Evolutionary conservation across 2,329 filamentous ascomycete species (phyloP), one percentile per base, ranked within the genome.

Genomic region (Xylariaceae sp.): DNA sequence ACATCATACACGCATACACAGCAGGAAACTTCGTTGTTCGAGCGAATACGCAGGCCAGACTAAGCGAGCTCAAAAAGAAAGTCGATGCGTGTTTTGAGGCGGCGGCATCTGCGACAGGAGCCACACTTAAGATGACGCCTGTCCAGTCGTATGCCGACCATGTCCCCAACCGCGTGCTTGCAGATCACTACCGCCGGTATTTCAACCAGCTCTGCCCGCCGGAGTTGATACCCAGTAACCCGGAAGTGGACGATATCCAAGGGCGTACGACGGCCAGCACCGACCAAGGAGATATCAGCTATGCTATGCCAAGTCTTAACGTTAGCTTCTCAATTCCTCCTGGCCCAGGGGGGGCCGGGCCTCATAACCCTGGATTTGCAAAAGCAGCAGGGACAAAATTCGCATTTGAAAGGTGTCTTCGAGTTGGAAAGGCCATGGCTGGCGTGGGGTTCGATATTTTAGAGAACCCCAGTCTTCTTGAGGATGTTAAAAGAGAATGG

Each of bases 241-340:
- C 71, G 9, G 74, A 77, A 2, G 42, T 75, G 6, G 77, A 79
- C 50, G 67, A 73, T 46, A 65, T 74, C 8, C 62, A 67, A 3
- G 76, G 76, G 0, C 64, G 69, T 20, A 78, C 75, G n/a, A 75
- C 73, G 61, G 81, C 82, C 4, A 82, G 79, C 58, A 84, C 81
- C 0, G 83, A 86, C 62, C 81, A 84, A 68, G 83, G 83, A 0
- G 76, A 86, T 56, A 67, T 85, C 48, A 83, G 78, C 58, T 79
- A 85, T 61, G 78, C 74, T 1, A 75, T 84, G 72, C 83, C 82
- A 32, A 81, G 78, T 47, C 64, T 86, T 30, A 80, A 74, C 50
- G 71, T 75, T 1, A 76, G 77, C 6, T 85, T 84, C 61, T 72
- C 73, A 21, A 82, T 84, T 52, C 71, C 69, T 13, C 74, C 80